phyloP scores from a whole-genome alignment of 441 rosid species.

The Dalechampia spathulata region DNA sequence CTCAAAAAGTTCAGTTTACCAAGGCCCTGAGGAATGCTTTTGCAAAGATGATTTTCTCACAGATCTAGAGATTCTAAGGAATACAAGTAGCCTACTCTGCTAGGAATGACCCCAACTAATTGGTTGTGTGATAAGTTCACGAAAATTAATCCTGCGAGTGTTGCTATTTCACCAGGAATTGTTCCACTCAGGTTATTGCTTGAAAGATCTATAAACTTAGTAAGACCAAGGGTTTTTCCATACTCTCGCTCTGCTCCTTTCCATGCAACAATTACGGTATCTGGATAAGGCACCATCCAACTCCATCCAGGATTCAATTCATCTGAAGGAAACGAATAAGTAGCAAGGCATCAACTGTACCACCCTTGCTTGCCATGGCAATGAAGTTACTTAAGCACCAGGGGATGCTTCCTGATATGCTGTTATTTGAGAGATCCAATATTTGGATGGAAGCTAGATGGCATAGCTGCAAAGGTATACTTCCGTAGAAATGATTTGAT shows the following conservation, averaged over 20 bases:
- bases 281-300: background rate
- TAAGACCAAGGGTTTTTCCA: background rate
- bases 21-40: background rate
- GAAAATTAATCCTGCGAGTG: background rate
- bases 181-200: constrained; percentile 9
- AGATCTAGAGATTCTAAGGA: constrained; percentile 9
- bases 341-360: background rate
- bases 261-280: background rate
- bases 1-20: background rate
- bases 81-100: background rate
- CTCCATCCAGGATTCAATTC: background rate
- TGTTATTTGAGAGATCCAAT: constrained; percentile 15
- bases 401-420: constrained; percentile 9
- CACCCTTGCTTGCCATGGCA: constrained; percentile 1
- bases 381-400: background rate
- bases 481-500: constrained; percentile 17
- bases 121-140: constrained; percentile 13
- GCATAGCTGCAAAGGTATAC: constrained; percentile 11
- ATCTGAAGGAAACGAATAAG: background rate
- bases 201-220: constrained; percentile 12
- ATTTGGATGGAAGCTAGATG: constrained; percentile 4
- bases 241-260: constrained; percentile 3
- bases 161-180: constrained; percentile 1
- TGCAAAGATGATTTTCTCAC: background rate
- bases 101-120: constrained; percentile 10